Percentiles rank a stretch among this genome's conserved stretches.
phyloP scores from a whole-genome alignment of 371 early-diverging fungal species.

The Mucor irregularis region DNA sequence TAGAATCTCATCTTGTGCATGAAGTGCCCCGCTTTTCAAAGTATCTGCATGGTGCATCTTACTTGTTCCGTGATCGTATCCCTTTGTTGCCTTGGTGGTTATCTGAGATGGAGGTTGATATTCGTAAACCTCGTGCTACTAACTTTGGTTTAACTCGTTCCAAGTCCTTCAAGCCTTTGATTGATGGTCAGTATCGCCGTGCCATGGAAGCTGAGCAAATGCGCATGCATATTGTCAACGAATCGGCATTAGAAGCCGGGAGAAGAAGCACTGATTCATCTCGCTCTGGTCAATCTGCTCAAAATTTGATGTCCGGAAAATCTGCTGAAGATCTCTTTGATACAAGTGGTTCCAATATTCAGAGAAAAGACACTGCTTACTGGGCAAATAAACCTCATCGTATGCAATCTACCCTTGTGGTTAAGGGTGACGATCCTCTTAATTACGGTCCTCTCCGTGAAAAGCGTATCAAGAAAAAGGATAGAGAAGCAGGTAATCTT shows the following conservation, averaged over 20 bases:
- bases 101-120: constrained; percentile 93
- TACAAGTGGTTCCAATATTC: not conserved
- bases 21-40: constrained; percentile 98
- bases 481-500: constrained; percentile 6
- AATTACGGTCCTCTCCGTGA: constrained; percentile 22
- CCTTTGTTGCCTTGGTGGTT: constrained; percentile 98
- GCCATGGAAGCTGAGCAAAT: constrained; percentile 42
- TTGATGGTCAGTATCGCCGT: constrained; percentile 46
- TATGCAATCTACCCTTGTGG: constrained; percentile 24
- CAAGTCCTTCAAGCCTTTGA: constrained; percentile 46
- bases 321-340: not conserved
- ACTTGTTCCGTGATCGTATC: constrained; percentile 84
- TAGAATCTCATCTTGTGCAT: constrained; percentile 90
- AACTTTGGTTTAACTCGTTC: constrained; percentile 56
- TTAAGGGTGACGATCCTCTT: constrained; percentile 23
- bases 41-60: constrained; percentile 95
- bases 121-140: constrained; percentile 67
- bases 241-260: not conserved
- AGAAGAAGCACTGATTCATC: constrained; percentile 2
- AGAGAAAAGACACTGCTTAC: not conserved
- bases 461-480: constrained; percentile 1
- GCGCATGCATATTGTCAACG: constrained; percentile 16
- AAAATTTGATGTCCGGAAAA: not conserved
- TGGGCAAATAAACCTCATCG: constrained; percentile 27
- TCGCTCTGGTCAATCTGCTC: not conserved